Evolutionary conservation across 768 basidiomycete species (phyloP).

Genomic region (Pholiota microspora): DNA sequence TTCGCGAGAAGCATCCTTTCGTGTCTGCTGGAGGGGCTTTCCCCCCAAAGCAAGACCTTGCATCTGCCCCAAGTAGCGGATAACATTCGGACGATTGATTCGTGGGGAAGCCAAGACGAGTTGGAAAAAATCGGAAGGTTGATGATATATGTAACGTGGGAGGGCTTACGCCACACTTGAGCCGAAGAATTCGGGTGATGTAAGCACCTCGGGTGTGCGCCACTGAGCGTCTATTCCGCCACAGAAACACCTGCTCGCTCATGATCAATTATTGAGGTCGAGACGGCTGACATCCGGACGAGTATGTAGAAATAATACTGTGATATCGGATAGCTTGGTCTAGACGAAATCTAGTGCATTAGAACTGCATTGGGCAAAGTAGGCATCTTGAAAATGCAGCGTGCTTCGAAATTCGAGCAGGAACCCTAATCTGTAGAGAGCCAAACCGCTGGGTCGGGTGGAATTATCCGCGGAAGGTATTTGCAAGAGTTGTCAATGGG

Average conservation of each 20-base stretch:
- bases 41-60: conserved; percentile 27
- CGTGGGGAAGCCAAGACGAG: background rate
- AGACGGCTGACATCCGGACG: background rate
- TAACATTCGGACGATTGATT: background rate
- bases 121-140: background rate
- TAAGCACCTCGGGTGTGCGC: background rate
- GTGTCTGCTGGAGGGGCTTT: conserved; percentile 33
- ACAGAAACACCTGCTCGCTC: background rate
- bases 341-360: no score
- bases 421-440: no score
- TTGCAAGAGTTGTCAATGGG: no score
- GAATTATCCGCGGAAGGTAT: background rate
- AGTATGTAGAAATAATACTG: no score
- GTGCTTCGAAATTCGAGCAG: no score
- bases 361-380: no score
- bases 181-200: background rate
- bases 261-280: no score
- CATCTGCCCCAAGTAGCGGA: background rate
- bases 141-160: background rate
- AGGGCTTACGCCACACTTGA: conserved; percentile 1
- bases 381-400: no score
- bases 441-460: background rate
- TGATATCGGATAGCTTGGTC: no score
- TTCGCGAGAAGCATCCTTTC: conserved; percentile 58
- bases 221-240: background rate